phyloP scores from a whole-genome alignment of 1,139 yeast genomes.

The Scheffersomyces quercinus region DNA sequence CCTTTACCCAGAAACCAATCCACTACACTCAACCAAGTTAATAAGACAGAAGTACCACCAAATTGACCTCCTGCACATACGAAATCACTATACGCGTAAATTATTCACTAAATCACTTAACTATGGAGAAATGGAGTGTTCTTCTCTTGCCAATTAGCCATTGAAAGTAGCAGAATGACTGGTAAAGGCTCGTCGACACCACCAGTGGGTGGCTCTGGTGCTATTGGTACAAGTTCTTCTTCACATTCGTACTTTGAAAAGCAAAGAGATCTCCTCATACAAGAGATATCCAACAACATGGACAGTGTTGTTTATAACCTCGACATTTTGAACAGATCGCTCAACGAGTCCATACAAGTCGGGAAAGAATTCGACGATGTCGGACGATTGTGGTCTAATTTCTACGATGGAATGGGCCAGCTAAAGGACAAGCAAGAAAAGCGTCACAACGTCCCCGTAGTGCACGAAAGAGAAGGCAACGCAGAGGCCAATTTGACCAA shows the following conservation, averaged over 20 bases:
- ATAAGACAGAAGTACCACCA: too few species aligned
- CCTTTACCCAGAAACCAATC: too few species aligned
- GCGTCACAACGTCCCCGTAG: too few species aligned
- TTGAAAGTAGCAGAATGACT: not conserved
- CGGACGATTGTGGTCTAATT: conserved; percentile 44
- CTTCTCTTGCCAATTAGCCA: too few species aligned
- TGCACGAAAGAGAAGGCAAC: too few species aligned
- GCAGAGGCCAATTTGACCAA: conserved; percentile 6
- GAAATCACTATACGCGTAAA: too few species aligned
- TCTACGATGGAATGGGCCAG: conserved; percentile 38
- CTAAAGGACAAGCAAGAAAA: conserved; percentile 16
- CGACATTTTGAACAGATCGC: conserved; percentile 42
- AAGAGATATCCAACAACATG: conserved; percentile 41
- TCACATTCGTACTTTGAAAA: conserved; percentile 31
- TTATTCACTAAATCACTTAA: too few species aligned
- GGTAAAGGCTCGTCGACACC: not conserved
- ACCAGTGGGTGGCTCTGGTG: not conserved
- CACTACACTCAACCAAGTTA: too few species aligned
- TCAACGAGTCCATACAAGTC: conserved; percentile 43
- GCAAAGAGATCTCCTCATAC: conserved; percentile 45
- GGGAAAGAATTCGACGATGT: conserved; percentile 50
- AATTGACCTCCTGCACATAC: too few species aligned
- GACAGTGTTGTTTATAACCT: conserved; percentile 44
- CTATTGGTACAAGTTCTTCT: not conserved
- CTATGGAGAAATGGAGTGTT: too few species aligned